Conservation (phyloP, 352 stramenopile species). For the Globisporangium orthogonon region DNA sequence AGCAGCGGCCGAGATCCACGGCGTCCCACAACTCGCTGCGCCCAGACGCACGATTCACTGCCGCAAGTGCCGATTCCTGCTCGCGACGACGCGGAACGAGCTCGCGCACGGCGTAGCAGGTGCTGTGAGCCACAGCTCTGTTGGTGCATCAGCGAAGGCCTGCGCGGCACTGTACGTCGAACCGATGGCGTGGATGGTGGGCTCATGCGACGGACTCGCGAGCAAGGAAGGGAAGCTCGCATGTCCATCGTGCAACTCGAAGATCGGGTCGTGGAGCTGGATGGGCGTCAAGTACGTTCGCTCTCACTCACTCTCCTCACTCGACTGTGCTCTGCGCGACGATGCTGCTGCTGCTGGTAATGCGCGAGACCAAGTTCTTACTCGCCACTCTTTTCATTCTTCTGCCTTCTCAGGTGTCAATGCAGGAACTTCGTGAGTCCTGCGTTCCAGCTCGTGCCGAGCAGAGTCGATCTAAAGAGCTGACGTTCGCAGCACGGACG, state of each 20-base stretch:
- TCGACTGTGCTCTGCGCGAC: not conserved
- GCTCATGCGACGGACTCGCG: constrained; percentile 14
- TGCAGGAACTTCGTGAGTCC: constrained; percentile 49
- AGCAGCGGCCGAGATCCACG: constrained; percentile 17
- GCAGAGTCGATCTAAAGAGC: constrained; percentile 23
- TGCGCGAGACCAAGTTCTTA: too few species aligned
- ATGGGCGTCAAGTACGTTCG: constrained; percentile 60
- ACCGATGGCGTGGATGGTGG: constrained; percentile 65
- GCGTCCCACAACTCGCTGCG: constrained; percentile 14
- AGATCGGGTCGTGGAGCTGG: constrained; percentile 77
- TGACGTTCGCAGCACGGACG: not conserved
- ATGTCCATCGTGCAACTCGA: constrained; percentile 61
- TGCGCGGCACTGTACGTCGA: constrained; percentile 42
- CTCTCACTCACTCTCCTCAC: not conserved
- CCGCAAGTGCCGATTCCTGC: constrained; percentile 49
- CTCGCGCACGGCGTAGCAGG: constrained; percentile 11
- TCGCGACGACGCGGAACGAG: constrained; percentile 47
- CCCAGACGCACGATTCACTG: constrained; percentile 29
- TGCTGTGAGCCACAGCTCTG: not conserved
- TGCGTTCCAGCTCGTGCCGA: constrained; percentile 56
- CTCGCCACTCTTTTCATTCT: too few species aligned
- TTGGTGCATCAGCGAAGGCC: not conserved
- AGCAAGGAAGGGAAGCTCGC: constrained; percentile 51
- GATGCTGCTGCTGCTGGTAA: not conserved
- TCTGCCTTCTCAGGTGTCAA: constrained; percentile 31